phyloP scores from a whole-genome alignment of 768 basidiomycete species.

The Hygrocybe coccinea region DNA sequence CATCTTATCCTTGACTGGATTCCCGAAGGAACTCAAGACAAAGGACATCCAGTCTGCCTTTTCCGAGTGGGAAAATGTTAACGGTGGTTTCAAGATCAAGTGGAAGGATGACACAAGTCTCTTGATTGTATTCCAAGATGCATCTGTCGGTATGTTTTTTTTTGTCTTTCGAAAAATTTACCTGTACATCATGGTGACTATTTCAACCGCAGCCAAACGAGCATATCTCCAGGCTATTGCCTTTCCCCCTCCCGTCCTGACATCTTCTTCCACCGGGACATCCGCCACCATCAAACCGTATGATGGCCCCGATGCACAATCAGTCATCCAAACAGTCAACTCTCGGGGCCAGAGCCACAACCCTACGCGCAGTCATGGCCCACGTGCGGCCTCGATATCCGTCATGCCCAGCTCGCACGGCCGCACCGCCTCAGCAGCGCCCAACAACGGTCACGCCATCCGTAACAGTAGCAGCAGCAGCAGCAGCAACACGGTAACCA shows the following conservation, averaged over 20 bases:
- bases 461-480: slow-evolving; percentile 35
- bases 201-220: slow-evolving; percentile 65
- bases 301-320: slow-evolving; percentile 89
- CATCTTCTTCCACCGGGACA: slow-evolving; percentile 47
- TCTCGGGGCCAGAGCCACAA: slow-evolving; percentile 61
- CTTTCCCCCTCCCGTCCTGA: slow-evolving; percentile 68
- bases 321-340: slow-evolving; percentile 79
- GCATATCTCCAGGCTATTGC: slow-evolving; percentile 91
- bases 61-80: slow-evolving; percentile 77
- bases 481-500: slow-evolving; percentile 14
- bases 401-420: slow-evolving; percentile 53
- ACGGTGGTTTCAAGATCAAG: slow-evolving; percentile 97
- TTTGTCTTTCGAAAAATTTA: not conserved
- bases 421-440: slow-evolving; percentile 43
- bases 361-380: slow-evolving; percentile 66
- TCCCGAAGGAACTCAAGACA: slow-evolving; percentile 94
- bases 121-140: slow-evolving; percentile 89
- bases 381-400: slow-evolving; percentile 63
- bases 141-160: slow-evolving; percentile 70
- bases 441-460: slow-evolving; percentile 31
- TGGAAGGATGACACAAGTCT: slow-evolving; percentile 98
- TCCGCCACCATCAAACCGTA: slow-evolving; percentile 79
- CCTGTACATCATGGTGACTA: slow-evolving; percentile 3
- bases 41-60: slow-evolving; percentile 92
- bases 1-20: slow-evolving; percentile 88